phyloP scores from a whole-genome alignment of 2,329 filamentous ascomycete species.

The Fusarium sp. region DNA sequence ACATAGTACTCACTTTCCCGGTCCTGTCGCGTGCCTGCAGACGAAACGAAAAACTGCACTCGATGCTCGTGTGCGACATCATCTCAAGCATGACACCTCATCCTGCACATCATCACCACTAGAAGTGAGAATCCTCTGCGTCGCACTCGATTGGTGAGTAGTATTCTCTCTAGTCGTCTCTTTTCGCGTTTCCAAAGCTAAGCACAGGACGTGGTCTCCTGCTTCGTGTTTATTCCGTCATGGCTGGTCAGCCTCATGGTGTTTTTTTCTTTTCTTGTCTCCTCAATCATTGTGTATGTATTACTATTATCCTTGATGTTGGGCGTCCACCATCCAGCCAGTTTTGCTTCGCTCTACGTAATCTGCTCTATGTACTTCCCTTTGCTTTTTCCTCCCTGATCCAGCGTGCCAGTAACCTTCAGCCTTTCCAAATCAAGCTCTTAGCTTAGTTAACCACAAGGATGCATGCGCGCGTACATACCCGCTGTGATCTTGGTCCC shows the following conservation, averaged over 20 bases:
- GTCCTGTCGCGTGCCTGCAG: constrained; percentile 33
- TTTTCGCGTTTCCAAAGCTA: constrained; percentile 14
- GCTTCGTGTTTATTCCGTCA: constrained; percentile 22
- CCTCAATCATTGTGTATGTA: constrained; percentile 14
- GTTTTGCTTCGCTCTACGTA: constrained; percentile 10
- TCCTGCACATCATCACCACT: constrained; percentile 39
- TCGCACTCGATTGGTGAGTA: constrained; percentile 11
- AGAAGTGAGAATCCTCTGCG: constrained; percentile 12
- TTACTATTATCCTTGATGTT: constrained; percentile 2
- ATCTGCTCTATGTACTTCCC: neutral
- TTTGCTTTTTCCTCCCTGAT: constrained; percentile 12
- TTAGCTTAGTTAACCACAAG: constrained; percentile 27
- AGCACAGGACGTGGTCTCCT: neutral
- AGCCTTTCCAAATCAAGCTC: constrained; percentile 42
- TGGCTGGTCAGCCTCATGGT: constrained; percentile 40
- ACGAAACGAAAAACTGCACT: constrained; percentile 9
- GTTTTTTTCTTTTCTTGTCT: constrained; percentile 33
- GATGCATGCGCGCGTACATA: constrained; percentile 34
- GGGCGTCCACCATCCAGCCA: constrained; percentile 14
- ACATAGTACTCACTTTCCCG: neutral
- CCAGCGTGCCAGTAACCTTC: constrained; percentile 26
- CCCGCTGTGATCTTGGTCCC: constrained; percentile 27
- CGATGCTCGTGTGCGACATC: constrained; percentile 34
- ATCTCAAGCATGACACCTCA: constrained; percentile 36
- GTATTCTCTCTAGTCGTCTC: constrained; percentile 24